Base-by-base conservation (phyloP, 768 basidiomycete genomes). In the Lactarius pseudohatsudake region DNA sequence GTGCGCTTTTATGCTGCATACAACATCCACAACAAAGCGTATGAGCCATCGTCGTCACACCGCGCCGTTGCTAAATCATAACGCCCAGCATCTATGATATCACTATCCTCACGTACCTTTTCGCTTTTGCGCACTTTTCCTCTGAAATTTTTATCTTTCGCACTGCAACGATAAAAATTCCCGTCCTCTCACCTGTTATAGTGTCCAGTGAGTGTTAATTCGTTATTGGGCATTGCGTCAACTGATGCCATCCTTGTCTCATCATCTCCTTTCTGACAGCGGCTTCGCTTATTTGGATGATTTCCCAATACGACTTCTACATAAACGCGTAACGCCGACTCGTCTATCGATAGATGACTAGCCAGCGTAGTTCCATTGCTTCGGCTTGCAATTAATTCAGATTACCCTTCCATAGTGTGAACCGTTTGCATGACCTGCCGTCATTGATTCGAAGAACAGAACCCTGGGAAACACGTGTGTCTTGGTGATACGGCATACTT, bases 1-100 rank as follows among this genome's bases (percentile, higher is more conserved):
- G 86, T 98, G 58, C 87, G 96, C 41, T 79, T 82, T 57, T 95
- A 95, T 72, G 92, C 94, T 13, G 94, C 96, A 7, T 98, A 95
- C 77, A 82, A 98, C 74, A 91, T 98, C 70, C 79, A 87, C 65
- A 81, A 86, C 73, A 92, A 92, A 78, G 79, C 82, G 96, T 96
- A 74, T 70, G 88, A 79, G 22, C 22, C 58, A 47, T 57, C 30
- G 7, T 38, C 41, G 38, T 30, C 7, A 50, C 60, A 41, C 61
- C 45, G 26, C 15, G 13, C 53, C 60, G 10, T 36, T 32, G 45
- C 45, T 66, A 41, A 66, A 58, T 57, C 26, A 18, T 43, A 55
- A 6, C 72, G 40, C 61, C n/a, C 71, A 98, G 96, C 32, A 78
- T 95, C 26, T 99, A 97, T 77, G 90, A 96, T 76, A 88, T 97